phyloP scores from a whole-genome alignment of 1,139 yeast genomes.

The Debaryomyces sp. region DNA sequence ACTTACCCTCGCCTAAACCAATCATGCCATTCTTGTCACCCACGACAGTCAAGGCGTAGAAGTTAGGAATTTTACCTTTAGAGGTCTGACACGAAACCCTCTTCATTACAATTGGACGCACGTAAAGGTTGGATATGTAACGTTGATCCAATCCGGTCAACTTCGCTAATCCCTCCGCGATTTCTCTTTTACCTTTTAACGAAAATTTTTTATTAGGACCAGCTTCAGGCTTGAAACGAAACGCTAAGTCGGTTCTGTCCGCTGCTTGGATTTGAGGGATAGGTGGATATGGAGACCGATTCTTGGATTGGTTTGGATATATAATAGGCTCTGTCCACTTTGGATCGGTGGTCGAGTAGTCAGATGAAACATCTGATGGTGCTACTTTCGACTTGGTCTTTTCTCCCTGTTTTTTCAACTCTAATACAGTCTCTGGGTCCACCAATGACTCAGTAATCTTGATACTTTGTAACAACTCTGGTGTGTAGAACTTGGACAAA shows the following conservation, averaged over 20 bases:
- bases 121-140: constrained; percentile 65
- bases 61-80: constrained; percentile 87
- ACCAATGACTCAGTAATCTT: constrained; percentile 77
- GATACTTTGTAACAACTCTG: constrained; percentile 77
- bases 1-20: constrained; percentile 95
- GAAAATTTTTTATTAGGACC: constrained; percentile 15
- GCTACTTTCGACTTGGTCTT: constrained; percentile 35
- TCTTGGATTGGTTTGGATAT: constrained; percentile 47
- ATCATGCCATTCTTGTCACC: constrained; percentile 94
- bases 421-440: constrained; percentile 57
- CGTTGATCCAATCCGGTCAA: constrained; percentile 75
- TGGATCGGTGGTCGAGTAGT: constrained; percentile 42
- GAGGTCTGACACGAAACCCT: constrained; percentile 91
- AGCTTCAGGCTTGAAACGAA: constrained; percentile 34
- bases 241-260: constrained; percentile 43
- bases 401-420: constrained; percentile 35
- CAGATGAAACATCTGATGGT: constrained; percentile 28
- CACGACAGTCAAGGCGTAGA: constrained; percentile 84
- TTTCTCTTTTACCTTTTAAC: constrained; percentile 24
- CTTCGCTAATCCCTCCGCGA: constrained; percentile 62
- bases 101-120: constrained; percentile 72
- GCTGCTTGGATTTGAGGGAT: constrained; percentile 46
- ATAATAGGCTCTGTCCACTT: constrained; percentile 50
- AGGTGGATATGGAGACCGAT: constrained; percentile 43
- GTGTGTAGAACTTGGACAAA: constrained; percentile 72